Percentiles rank a stretch among this genome's conserved stretches.
Evolutionary conservation across 2,329 filamentous ascomycete genomes (phyloP).

Genomic region (Exophiala dermatitidis): DNA sequence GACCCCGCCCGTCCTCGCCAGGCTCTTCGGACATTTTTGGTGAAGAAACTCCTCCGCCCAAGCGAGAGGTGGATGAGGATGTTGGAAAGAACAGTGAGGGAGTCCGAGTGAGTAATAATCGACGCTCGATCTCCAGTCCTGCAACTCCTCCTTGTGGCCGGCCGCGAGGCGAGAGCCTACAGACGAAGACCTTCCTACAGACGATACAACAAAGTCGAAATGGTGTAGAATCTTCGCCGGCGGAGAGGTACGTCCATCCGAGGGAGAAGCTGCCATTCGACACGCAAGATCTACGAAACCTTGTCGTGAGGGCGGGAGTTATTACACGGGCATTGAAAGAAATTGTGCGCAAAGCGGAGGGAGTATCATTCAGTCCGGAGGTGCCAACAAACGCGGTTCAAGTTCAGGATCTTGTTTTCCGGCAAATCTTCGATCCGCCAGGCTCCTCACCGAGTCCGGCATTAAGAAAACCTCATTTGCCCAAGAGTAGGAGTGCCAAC

Average conservation of each 20-base stretch:
- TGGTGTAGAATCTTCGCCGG: conserved; percentile 27
- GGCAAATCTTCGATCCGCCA: conserved; percentile 43
- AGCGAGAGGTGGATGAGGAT: conserved; percentile 14
- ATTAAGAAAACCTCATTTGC: conserved; percentile 23
- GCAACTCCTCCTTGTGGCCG: conserved; percentile 32
- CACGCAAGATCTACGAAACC: conserved; percentile 55
- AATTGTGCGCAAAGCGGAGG: conserved; percentile 44
- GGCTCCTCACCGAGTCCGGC: conserved; percentile 29
- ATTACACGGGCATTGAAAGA: conserved; percentile 45
- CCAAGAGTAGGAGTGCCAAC: conserved; percentile 29
- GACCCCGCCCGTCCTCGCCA: conserved; percentile 46
- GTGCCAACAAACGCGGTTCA: conserved; percentile 28
- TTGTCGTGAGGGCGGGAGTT: conserved; percentile 48
- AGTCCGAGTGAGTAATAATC: conserved; percentile 12
- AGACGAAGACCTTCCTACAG: conserved; percentile 57
- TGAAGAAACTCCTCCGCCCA: conserved; percentile 30
- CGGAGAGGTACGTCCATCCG: conserved; percentile 28
- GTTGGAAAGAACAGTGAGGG: not conserved
- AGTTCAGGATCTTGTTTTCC: conserved; percentile 40
- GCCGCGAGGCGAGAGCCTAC: conserved; percentile 51
- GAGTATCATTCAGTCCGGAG: conserved; percentile 33
- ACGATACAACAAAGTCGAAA: conserved; percentile 48
- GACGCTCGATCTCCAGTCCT: conserved; percentile 25
- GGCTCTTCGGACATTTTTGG: conserved; percentile 52
- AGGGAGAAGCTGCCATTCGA: conserved; percentile 58